Conservation (phyloP, 495 filamentous ascomycete species). For the Aspergillus indologenus region DNA sequence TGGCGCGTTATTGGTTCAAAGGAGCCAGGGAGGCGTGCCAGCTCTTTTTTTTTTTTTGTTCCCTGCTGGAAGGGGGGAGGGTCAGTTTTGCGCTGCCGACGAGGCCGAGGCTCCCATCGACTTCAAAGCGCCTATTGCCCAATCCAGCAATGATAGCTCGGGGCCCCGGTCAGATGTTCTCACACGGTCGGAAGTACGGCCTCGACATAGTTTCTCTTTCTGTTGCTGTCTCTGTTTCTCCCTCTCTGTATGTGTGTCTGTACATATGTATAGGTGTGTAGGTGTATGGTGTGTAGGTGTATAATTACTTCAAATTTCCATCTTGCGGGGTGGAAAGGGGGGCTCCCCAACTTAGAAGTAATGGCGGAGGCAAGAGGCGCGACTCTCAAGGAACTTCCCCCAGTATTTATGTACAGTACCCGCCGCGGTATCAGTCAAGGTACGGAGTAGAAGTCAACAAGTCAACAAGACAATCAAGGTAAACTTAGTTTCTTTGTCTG, state of each 20-base stretch:
- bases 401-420: too few species aligned
- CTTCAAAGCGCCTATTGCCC: conserved; percentile 8
- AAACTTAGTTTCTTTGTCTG: not conserved
- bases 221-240: not conserved
- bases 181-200: not conserved
- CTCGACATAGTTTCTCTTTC: not conserved
- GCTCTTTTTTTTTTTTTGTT: too few species aligned
- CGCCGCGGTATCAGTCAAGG: too few species aligned
- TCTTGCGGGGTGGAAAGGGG: not conserved
- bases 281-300: too few species aligned
- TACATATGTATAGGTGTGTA: too few species aligned
- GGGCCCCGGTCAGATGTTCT: conserved; percentile 3
- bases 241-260: too few species aligned
- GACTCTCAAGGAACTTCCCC: not conserved
- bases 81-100: conserved; percentile 17
- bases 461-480: not conserved
- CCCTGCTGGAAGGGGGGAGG: conserved; percentile 11
- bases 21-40: conserved; percentile 17
- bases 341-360: not conserved
- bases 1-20: conserved; percentile 14
- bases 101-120: conserved; percentile 36
- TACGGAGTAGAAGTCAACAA: not conserved
- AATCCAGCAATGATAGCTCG: conserved; percentile 1
- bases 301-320: not conserved
- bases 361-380: not conserved